phyloP scores from a whole-genome alignment of 2,329 filamentous ascomycete genomes.

The Ceratocystis cacaofunesta region DNA sequence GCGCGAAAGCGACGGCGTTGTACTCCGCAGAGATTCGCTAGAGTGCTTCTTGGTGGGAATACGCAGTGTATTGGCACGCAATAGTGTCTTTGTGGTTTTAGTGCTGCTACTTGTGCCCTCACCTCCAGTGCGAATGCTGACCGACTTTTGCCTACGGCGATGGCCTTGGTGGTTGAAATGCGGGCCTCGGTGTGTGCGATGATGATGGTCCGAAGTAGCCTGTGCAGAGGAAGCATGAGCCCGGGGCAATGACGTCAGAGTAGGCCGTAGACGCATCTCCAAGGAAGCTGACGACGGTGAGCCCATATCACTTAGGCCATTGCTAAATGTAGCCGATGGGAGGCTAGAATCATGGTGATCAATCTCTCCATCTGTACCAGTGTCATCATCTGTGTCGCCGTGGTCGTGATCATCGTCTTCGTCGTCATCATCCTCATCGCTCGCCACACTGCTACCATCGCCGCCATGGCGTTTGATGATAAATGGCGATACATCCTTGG shows the following conservation, averaged over 20 bases:
- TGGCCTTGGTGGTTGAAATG: slow-evolving; percentile 9
- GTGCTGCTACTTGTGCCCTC: slow-evolving; percentile 26
- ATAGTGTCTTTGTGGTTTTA: slow-evolving; percentile 24
- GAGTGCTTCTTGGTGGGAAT: slow-evolving; percentile 37
- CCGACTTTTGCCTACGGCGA: slow-evolving; percentile 28
- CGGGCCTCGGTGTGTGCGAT: not conserved
- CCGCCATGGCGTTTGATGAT: slow-evolving; percentile 30
- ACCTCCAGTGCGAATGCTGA: slow-evolving; percentile 31
- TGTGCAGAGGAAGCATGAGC: slow-evolving; percentile 5
- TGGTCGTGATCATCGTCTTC: slow-evolving; percentile 33
- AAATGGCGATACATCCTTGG: slow-evolving; percentile 48
- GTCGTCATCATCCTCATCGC: slow-evolving; percentile 25
- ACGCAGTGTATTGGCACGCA: slow-evolving; percentile 29
- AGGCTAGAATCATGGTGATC: slow-evolving; percentile 21
- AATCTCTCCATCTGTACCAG: slow-evolving; percentile 6
- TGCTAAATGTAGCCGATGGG: not conserved
- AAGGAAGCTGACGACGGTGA: slow-evolving; percentile 26
- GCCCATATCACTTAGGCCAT: slow-evolving; percentile 27
- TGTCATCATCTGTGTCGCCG: slow-evolving; percentile 21
- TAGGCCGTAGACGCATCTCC: slow-evolving; percentile 70
- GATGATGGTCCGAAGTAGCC: slow-evolving; percentile 5
- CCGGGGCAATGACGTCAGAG: slow-evolving; percentile 40
- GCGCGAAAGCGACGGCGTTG: slow-evolving; percentile 18
- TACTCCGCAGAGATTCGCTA: slow-evolving; percentile 38
- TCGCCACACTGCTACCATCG: slow-evolving; percentile 20